Base-by-base conservation (phyloP, 2,329 filamentous ascomycete species). In the Nemania bipapillata region DNA sequence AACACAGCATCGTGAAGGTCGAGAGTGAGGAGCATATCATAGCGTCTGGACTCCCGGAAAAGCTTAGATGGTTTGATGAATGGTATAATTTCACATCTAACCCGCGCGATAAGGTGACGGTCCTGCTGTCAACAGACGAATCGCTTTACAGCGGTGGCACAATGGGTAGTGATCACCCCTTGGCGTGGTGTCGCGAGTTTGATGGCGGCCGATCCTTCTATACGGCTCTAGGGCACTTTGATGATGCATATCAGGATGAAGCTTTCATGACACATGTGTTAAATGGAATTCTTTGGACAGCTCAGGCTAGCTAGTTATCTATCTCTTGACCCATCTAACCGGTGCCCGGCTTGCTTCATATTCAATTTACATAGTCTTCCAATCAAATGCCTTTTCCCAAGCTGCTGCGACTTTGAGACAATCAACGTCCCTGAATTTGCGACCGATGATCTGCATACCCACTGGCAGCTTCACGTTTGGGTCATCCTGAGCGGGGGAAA, bases 1-100 rank as follows among this genome's bases (percentile, higher is more conserved):
- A 83, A 72, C 61, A 70, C 20, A 79, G 78, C 0, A 62, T 76
- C 4, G 69, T 83, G 6, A 63, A 68, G 6, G 65, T 80, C 4
- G 77, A 79, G 42, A 77, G 78, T 20, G 65, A 64, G 4, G 52
- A 55, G 1, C 79, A 82, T 67, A 72, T 72, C 20, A 78, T 81
- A 32, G 71, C 80, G 11, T 72, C 66, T 1, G 70, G 55, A 0
- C 28, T 70, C n/a, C 60, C 59, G 3, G 49, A 72, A 45, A 53
- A 74, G 49, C 77, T 76, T 69, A 61, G 69, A 4, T 81, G 78
- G 77, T 76, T 79, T 61, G 81, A 83, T 58, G 81, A 83, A 72
- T 83, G 81, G 80, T 83, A 83, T 73, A 82, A 82, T 65, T 83
- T 82, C 66, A 70, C 73, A 57, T n/a, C 61, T 35, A 79, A 79